A percentile compares a stretch with the other conserved stretches of the same genome.
Evolutionary conservation across 305 asterid species (phyloP).

Genomic region (Ilex paraguariensis): DNA sequence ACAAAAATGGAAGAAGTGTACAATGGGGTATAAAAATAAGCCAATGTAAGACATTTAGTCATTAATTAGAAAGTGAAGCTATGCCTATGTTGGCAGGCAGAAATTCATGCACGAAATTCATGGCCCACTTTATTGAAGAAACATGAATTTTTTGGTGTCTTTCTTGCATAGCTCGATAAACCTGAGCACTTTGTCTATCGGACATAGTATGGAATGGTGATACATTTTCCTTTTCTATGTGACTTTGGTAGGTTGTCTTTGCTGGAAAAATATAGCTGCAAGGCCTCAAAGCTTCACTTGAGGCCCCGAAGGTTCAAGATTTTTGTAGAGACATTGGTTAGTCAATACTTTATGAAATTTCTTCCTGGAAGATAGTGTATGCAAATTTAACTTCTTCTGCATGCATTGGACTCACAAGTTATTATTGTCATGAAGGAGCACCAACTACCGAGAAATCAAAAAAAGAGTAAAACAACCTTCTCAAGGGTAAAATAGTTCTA

Average conservation of each 20-base stretch:
- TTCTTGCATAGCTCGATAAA: no score
- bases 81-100: no score
- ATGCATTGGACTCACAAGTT: slow-evolving; percentile 18
- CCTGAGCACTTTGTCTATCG: no score
- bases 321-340: slow-evolving; percentile 88
- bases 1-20: no score
- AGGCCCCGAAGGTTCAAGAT: slow-evolving; percentile 96
- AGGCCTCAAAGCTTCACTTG: slow-evolving; percentile 97
- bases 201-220: slow-evolving; percentile 11
- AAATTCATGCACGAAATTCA: no score
- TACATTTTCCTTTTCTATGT: slow-evolving; percentile 9
- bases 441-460: slow-evolving; percentile 92
- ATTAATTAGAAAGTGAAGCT: no score
- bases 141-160: no score
- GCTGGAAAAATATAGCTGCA: slow-evolving; percentile 95
- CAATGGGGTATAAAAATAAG: no score
- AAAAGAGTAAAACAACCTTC: slow-evolving; percentile 71
- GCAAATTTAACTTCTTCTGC: slow-evolving; percentile 5
- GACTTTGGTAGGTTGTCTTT: slow-evolving; percentile 79
- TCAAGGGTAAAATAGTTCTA: slow-evolving; percentile 57
- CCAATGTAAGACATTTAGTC: no score
- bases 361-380: slow-evolving; percentile 8
- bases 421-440: slow-evolving; percentile 61
- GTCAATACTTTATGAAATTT: slow-evolving; percentile 23
- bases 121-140: no score